Conservation (phyloP, 2,329 filamentous ascomycete genomes). For the Epichloe aotearoae region DNA sequence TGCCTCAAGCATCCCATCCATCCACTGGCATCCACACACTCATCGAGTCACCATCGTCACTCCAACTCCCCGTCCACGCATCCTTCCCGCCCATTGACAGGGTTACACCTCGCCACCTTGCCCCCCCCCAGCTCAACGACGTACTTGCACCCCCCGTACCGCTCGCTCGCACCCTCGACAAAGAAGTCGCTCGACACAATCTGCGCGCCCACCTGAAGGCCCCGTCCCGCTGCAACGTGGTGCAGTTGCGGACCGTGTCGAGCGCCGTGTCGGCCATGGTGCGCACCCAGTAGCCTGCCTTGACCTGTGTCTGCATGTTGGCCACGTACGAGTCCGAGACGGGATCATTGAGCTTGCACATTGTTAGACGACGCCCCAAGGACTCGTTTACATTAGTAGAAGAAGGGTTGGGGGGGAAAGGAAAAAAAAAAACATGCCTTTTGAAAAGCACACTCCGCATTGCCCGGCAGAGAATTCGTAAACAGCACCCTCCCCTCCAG, state of each 20-base stretch:
- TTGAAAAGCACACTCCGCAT: conserved; percentile 33
- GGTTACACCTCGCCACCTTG: conserved; percentile 19
- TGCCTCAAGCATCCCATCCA: background rate
- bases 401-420: too few relatives aligned
- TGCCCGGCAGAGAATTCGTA: conserved; percentile 32
- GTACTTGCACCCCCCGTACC: conserved; percentile 32
- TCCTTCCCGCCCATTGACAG: conserved; percentile 10
- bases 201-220: conserved; percentile 32
- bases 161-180: conserved; percentile 29
- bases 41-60: background rate
- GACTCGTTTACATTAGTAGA: too few relatives aligned
- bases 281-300: conserved; percentile 34
- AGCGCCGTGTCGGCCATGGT: conserved; percentile 33
- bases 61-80: conserved; percentile 10
- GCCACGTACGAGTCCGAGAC: conserved; percentile 17
- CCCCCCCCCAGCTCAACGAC: conserved; percentile 11
- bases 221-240: conserved; percentile 16
- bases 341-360: conserved; percentile 30
- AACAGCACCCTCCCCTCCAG: conserved; percentile 33
- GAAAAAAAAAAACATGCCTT: conserved; percentile 13
- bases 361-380: background rate
- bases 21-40: background rate
- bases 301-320: conserved; percentile 30
- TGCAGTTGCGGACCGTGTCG: conserved; percentile 26
- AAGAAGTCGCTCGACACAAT: conserved; percentile 37